Conservation (phyloP, 2,329 filamentous ascomycete genomes). For the Hymenoscyphus salicellus region DNA sequence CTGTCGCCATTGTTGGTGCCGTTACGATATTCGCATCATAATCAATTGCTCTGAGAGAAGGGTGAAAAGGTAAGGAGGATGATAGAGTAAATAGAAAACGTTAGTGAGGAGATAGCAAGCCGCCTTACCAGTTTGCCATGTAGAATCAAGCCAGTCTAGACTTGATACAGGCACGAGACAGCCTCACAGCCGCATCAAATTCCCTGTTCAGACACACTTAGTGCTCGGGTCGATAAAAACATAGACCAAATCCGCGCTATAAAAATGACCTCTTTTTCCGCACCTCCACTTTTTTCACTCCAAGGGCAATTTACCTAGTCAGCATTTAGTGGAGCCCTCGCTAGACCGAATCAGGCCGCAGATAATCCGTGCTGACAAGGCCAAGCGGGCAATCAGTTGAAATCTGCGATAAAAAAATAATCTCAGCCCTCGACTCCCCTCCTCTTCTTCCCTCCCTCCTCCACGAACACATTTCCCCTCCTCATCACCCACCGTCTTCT, state of each 20-base stretch:
- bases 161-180: background rate
- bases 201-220: background rate
- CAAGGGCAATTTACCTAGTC: background rate
- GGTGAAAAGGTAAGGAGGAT: background rate
- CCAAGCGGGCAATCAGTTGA: conserved; percentile 9
- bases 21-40: background rate
- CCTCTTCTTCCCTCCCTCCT: conserved; percentile 12
- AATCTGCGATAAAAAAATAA: conserved; percentile 19
- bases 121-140: background rate
- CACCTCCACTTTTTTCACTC: background rate
- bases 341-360: conserved; percentile 1
- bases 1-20: background rate
- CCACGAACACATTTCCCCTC: conserved; percentile 14
- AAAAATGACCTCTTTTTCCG: background rate
- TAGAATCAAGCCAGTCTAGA: background rate
- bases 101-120: background rate
- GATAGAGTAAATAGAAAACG: background rate
- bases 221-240: background rate
- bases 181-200: background rate
- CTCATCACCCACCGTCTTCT: conserved; percentile 23
- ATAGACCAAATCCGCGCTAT: background rate
- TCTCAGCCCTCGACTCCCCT: conserved; percentile 3
- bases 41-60: background rate
- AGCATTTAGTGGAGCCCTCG: background rate
- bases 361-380: conserved; percentile 1